A percentile compares a stretch with the other conserved stretches of the same genome.
These are phyloP conservation scores for Platanthera zijinensis DNA, from an alignment of 106 monocot genomes.

Conservation along the genomic window DNA sequence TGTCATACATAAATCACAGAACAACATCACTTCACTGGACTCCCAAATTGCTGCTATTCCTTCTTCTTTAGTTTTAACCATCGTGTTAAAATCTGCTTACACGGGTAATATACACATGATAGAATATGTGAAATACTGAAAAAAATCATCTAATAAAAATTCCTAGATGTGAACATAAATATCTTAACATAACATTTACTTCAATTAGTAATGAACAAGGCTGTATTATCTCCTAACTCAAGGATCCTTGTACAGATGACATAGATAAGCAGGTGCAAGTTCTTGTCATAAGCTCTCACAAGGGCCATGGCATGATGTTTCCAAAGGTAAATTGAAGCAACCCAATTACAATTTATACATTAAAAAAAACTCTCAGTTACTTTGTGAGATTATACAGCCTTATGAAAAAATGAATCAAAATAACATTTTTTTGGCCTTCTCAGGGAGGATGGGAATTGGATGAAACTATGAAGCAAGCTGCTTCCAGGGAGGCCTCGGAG, in stretches of 20 bases:
- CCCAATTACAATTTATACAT: not conserved
- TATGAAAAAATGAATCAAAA: not conserved
- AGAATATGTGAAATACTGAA: too few species aligned
- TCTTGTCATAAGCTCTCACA: conserved; percentile 63
- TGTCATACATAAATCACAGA: too few species aligned
- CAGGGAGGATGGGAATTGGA: conserved; percentile 60
- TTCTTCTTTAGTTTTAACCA: too few species aligned
- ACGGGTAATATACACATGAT: too few species aligned
- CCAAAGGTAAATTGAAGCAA: conserved; percentile 43
- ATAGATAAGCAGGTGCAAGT: conserved; percentile 43
- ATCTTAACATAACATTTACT: too few species aligned
- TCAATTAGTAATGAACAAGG: too few species aligned
- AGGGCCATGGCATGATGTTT: conserved; percentile 59
- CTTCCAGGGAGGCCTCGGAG: conserved; percentile 41
- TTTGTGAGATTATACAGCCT: not conserved
- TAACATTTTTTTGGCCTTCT: not conserved
- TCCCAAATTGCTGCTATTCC: too few species aligned
- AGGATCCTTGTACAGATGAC: not conserved
- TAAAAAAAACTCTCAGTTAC: not conserved
- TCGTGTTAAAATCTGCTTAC: too few species aligned
- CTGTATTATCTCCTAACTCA: too few species aligned
- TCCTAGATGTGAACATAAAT: too few species aligned
- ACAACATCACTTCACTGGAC: too few species aligned
- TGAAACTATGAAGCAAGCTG: conserved; percentile 38
- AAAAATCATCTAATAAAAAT: too few species aligned